Base-by-base conservation (phyloP, 768 basidiomycete species). In the Pulveroboletus sp. region DNA sequence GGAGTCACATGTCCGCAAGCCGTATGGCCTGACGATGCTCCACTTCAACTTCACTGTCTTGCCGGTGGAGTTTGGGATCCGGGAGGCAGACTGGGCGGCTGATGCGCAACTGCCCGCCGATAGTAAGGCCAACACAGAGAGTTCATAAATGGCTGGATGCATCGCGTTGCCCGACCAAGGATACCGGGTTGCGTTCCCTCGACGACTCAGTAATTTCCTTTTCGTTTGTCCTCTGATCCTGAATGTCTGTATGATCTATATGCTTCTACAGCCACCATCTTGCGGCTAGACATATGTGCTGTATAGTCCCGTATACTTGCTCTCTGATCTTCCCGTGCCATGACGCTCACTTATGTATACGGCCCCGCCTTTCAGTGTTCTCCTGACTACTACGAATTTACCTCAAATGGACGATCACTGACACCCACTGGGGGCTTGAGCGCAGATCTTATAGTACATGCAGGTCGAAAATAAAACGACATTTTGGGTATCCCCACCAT, bases 1-100 rank as follows among this genome's bases (percentile, higher is more conserved):
- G 86, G 85, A 89, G 60, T 74, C 88, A 0, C 70, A 76, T 18
- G 61, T 80, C 15, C 72, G 76, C 39, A 67, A 75, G 44, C 77
- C 69, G 1, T 68, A 72, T 45, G 87, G 89, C 0, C 65, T 89
- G 33, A 87, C 89, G 1, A 59, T 90, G 4, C 39, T 66, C 5
- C 1, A 28, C 1, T 84, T 89, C 72, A 84, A 90, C 59, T 46
- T 47, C 8, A 64, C 60, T 3, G 53, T 60, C 9, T 11, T 69
- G 5, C 56, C 67, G 2, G 50, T 67, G 8, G 67, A 67, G 38
- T 38, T 53, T 14, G 43, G 64, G 18, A 46, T 56, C 30, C 53
- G 55, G 2, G 52, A 55, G 14, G 6, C 49, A 9, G 67, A 68
- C 14, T 66, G 65, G 65, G 37, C 27, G 4, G n/a, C 6, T 4